phyloP scores from a whole-genome alignment of 169 alveolate genomes.

The Plasmodium berghei region DNA sequence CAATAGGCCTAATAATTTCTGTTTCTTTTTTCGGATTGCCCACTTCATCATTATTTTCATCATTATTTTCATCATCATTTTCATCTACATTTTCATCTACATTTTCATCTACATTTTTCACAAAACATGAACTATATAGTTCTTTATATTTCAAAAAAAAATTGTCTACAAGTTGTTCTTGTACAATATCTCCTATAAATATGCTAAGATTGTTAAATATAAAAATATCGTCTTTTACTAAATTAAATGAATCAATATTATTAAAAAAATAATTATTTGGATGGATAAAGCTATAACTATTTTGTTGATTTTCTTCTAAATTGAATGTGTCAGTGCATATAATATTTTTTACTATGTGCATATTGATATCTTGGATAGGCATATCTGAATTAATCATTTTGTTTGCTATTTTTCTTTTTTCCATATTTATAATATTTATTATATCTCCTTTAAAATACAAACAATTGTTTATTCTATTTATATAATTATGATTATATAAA shows the following conservation, averaged over 20 bases:
- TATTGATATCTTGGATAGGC: background rate
- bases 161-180: slow-evolving; percentile 34
- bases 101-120: too few species aligned
- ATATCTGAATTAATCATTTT: slow-evolving; percentile 1
- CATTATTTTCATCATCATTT: slow-evolving; percentile 16
- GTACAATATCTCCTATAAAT: slow-evolving; percentile 34
- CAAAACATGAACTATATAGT: slow-evolving; percentile 40
- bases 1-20: slow-evolving; percentile 12
- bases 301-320: background rate
- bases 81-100: too few species aligned
- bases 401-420: background rate
- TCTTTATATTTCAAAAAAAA: slow-evolving; percentile 53
- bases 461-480: slow-evolving; percentile 26
- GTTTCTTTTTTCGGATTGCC: background rate
- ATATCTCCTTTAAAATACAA: slow-evolving; percentile 64
- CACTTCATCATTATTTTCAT: background rate
- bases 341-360: slow-evolving; percentile 11
- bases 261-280: slow-evolving; percentile 38
- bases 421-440: slow-evolving; percentile 28
- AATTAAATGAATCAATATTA: slow-evolving; percentile 30
- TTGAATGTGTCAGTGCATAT: background rate
- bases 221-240: slow-evolving; percentile 20
- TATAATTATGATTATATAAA: slow-evolving; percentile 22
- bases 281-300: slow-evolving; percentile 25
- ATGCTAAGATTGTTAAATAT: slow-evolving; percentile 40